Base-by-base conservation (phyloP, 441 rosid genomes). In the Populus hybrid region DNA sequence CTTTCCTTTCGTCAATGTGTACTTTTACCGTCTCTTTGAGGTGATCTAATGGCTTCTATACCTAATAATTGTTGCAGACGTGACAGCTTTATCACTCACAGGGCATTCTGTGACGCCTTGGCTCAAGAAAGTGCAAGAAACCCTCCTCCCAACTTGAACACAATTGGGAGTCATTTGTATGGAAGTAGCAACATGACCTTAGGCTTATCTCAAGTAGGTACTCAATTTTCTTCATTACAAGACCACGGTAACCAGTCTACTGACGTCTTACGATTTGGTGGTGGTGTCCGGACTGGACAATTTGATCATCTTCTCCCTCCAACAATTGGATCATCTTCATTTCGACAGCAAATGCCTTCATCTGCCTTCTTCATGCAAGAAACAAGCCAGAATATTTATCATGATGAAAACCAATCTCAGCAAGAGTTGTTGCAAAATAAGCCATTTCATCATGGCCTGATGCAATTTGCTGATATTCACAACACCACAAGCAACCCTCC, bases 41-140 rank as follows among this genome's bases (percentile, higher is more conserved):
- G 69, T 81, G 77, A 75, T 80, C 81, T 80, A 80, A 80, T 84
- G 67, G 80, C 72, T 78, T 77, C 70, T 73, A 75, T 23, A 6
- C 57, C 50, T 64, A 76, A 74, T 70, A 38, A 18, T 35, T 72
- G 72, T 83, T 76, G 86, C 90, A 94, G 98, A 86, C 89, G 98
- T 23, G 95, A 94, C 84, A 94, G 98, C 80, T 94, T 92, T 80
- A 90, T 94, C 76, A 94, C 98, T 8, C 98, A 94, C 79, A 87
- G 97, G 75, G 97, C 98, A 50, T 94, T 94, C 76, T 92, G 98
- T 21, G 95, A 92, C 70, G 97, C 97, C 67, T 72, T 92, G 82
- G 92, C 95, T 76, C 97, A 90, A 69, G 98, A 94, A 73, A 89
- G 85, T 67, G 91, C 86, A 16, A 87, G 94, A 74, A 81, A 81